Conservation (phyloP, 768 basidiomycete species). For the Auriscalpium vulgare region DNA sequence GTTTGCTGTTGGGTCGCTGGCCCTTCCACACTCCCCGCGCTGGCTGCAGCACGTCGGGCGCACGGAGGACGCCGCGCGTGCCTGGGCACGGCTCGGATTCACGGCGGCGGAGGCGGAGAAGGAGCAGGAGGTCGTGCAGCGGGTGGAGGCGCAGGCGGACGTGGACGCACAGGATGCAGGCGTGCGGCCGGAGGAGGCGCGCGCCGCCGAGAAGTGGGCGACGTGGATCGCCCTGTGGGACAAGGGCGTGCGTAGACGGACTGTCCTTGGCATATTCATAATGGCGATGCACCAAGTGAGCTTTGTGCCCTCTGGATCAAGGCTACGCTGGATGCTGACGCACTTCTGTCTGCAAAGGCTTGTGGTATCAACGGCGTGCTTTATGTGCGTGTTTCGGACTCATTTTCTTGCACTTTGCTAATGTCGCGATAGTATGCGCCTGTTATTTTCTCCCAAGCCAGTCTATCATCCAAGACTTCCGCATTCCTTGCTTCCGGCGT, state of each 20-base stretch:
- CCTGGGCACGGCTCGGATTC: constrained; percentile 20
- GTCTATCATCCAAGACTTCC: constrained; percentile 38
- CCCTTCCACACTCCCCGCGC: constrained; percentile 33
- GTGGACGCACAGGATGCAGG: constrained; percentile 10
- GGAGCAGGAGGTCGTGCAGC: constrained; percentile 19
- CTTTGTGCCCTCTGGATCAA: too few relatives aligned
- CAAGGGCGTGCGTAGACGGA: constrained; percentile 26
- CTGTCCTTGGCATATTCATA: constrained; percentile 33
- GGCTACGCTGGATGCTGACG: not conserved
- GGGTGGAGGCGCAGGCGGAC: constrained; percentile 1
- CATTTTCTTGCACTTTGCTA: not conserved
- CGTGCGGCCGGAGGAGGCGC: not conserved
- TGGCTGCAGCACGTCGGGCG: constrained; percentile 32
- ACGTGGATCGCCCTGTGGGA: constrained; percentile 19
- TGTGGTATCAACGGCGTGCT: constrained; percentile 29
- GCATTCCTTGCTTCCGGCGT: constrained; percentile 45
- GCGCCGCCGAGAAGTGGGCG: not conserved
- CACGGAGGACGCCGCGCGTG: constrained; percentile 24
- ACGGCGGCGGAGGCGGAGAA: constrained; percentile 22
- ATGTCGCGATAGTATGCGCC: constrained; percentile 32
- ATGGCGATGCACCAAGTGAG: constrained; percentile 36
- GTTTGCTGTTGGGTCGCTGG: constrained; percentile 23
- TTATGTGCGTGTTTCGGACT: too few relatives aligned
- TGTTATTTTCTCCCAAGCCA: constrained; percentile 41
- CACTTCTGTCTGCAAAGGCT: constrained; percentile 12